Conservation (phyloP, 345 rosid species). For the Corymbia maculata region DNA sequence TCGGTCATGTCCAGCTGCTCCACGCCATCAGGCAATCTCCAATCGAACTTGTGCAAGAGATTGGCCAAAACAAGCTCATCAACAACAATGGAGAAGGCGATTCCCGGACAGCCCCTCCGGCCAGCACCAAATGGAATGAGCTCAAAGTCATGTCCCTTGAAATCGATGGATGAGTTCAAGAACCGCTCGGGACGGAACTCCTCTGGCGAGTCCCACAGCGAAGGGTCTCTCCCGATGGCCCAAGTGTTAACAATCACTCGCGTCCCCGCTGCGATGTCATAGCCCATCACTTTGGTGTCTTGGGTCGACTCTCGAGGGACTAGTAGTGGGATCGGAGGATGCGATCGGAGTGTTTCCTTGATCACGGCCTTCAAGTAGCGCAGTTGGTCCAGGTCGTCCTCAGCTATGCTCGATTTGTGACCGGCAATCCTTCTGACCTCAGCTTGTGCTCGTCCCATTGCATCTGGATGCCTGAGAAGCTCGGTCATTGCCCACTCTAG, state of each 20-base stretch:
- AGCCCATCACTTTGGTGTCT: slow-evolving; percentile 27
- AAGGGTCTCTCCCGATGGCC: slow-evolving; percentile 37
- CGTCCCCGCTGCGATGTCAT: slow-evolving; percentile 28
- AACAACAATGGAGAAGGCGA: slow-evolving; percentile 17
- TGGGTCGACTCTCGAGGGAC: slow-evolving; percentile 49
- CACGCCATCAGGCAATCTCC: slow-evolving; percentile 35
- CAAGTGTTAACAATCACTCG: slow-evolving; percentile 20
- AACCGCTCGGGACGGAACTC: slow-evolving; percentile 42
- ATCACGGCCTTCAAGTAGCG: slow-evolving; percentile 34
- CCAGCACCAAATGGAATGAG: slow-evolving; percentile 53
- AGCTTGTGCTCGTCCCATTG: slow-evolving; percentile 25
- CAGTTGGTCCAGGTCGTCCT: slow-evolving; percentile 28
- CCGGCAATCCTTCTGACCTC: slow-evolving; percentile 34
- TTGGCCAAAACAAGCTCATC: slow-evolving; percentile 40
- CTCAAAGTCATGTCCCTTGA: slow-evolving; percentile 36
- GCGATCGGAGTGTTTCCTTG: slow-evolving; percentile 39
- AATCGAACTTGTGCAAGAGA: slow-evolving; percentile 45
- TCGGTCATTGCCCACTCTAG: slow-evolving; percentile 41
- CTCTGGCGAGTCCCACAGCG: slow-evolving; percentile 30
- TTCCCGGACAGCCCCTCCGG: slow-evolving; percentile 39
- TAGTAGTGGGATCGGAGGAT: slow-evolving; percentile 44
- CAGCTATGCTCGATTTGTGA: slow-evolving; percentile 12
- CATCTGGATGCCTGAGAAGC: slow-evolving; percentile 20
- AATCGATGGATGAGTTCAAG: slow-evolving; percentile 22
- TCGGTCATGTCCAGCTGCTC: slow-evolving; percentile 26